phyloP scores from a whole-genome alignment of 257 asterid species.

The Capsicum baccatum region DNA sequence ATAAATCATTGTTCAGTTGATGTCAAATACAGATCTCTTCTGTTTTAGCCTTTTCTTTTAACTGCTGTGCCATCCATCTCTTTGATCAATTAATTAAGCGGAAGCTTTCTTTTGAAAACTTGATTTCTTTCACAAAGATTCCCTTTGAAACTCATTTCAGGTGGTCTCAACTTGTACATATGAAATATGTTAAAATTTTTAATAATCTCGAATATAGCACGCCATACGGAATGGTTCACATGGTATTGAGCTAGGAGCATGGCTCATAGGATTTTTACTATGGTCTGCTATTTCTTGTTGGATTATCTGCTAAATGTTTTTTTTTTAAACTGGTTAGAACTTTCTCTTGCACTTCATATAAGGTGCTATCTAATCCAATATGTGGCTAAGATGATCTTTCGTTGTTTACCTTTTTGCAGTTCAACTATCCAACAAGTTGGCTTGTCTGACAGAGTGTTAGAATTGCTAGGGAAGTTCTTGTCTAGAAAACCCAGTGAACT shows the following conservation, averaged over 20 bases:
- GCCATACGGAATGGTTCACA: too few relatives aligned
- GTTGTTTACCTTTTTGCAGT: conserved; percentile 48
- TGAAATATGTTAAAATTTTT: too few relatives aligned
- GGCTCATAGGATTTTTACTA: too few relatives aligned
- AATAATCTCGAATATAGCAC: too few relatives aligned
- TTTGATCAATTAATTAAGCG: neutral
- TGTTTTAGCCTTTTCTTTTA: neutral
- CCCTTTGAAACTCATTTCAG: conserved; percentile 18
- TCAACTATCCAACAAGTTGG: conserved; percentile 62
- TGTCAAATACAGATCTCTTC: conserved; percentile 12
- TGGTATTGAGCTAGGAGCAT: too few relatives aligned
- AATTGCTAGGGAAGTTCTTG: too few relatives aligned
- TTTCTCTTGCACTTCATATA: too few relatives aligned
- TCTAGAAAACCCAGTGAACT: too few relatives aligned
- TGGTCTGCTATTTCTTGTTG: too few relatives aligned
- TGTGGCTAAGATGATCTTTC: neutral
- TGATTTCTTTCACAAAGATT: neutral
- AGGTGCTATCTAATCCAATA: too few relatives aligned
- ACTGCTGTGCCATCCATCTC: neutral
- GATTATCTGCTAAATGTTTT: too few relatives aligned
- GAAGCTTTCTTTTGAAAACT: neutral
- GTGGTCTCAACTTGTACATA: conserved; percentile 11
- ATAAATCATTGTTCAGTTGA: conserved; percentile 21
- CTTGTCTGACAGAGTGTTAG: conserved; percentile 61
- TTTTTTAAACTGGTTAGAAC: too few relatives aligned